A percentile compares a stretch with the other conserved stretches of the same genome.
Conservation (phyloP, 2,329 filamentous ascomycete genomes). For the Colletotrichum tofieldiae region DNA sequence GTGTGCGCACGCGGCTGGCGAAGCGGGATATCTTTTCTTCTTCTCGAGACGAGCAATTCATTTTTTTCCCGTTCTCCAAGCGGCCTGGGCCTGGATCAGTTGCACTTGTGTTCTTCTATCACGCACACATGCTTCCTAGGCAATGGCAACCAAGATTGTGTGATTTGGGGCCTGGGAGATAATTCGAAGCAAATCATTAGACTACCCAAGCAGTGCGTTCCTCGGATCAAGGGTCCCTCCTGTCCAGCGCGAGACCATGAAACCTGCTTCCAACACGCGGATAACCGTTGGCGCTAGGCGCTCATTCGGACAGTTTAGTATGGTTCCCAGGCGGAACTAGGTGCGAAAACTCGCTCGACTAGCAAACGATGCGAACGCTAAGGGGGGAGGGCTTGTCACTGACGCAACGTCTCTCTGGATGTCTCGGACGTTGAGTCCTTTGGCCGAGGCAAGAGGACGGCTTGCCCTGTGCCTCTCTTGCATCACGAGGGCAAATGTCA, state of each 20-base stretch:
- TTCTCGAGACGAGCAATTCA: not conserved
- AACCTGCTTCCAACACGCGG: not conserved
- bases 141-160: constrained; percentile 8
- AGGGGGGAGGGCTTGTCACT: not conserved
- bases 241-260: not conserved
- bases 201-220: not conserved
- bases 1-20: not conserved
- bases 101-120: not conserved
- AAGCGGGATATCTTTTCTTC: not conserved
- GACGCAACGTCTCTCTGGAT: not conserved
- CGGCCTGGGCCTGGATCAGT: not conserved
- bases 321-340: not conserved
- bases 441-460: not conserved
- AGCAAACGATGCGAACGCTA: not conserved
- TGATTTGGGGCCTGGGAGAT: not conserved
- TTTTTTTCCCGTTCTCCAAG: not conserved
- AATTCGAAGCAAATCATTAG: not conserved
- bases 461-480: not conserved
- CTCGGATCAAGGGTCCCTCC: not conserved
- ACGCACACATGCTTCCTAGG: not conserved
- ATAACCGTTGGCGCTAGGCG: not conserved
- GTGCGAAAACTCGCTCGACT: not conserved
- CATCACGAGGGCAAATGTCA: not conserved
- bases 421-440: not conserved
- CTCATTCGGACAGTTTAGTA: not conserved